A percentile compares a stretch with the other conserved stretches of the same genome.
Evolutionary conservation across 345 rosid species (phyloP).

Genomic region (Eucalyptus paniculata): DNA sequence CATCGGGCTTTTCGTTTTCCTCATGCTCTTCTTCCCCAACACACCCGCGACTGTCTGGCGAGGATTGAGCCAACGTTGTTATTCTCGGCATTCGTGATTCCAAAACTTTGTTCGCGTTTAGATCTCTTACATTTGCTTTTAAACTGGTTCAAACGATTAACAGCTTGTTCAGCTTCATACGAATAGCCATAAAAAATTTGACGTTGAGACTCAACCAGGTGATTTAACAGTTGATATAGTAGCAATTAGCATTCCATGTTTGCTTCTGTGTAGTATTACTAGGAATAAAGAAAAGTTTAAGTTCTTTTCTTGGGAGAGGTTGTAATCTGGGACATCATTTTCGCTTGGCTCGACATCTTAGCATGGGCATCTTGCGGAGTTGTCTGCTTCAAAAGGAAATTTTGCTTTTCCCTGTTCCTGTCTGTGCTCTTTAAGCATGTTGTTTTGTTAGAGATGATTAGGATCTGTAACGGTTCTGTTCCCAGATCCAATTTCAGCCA

Average conservation of each 20-base stretch:
- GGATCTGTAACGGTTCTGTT: not conserved
- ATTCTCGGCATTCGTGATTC: not conserved
- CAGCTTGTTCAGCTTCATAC: not conserved
- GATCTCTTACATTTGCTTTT: not conserved
- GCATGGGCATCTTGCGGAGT: not conserved
- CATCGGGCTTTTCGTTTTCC: not conserved
- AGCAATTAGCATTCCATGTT: not conserved
- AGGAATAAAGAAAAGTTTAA: not conserved
- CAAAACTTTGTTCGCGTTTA: not conserved
- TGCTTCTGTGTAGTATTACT: not conserved
- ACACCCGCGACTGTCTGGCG: not conserved
- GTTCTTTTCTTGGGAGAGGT: not conserved
- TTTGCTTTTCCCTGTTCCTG: not conserved
- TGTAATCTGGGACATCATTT: not conserved
- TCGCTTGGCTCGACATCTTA: not conserved
- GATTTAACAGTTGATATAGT: not conserved
- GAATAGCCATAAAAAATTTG: not conserved
- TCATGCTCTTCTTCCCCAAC: not conserved
- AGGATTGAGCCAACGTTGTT: not conserved
- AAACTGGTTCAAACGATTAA: not conserved
- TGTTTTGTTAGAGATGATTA: not conserved
- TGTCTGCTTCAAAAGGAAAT: not conserved
- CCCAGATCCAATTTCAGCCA: not conserved
- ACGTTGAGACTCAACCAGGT: not conserved
- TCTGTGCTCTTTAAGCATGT: not conserved